phyloP scores from a whole-genome alignment of 306 rosid genomes.

The Glycyrrhiza uralensis region DNA sequence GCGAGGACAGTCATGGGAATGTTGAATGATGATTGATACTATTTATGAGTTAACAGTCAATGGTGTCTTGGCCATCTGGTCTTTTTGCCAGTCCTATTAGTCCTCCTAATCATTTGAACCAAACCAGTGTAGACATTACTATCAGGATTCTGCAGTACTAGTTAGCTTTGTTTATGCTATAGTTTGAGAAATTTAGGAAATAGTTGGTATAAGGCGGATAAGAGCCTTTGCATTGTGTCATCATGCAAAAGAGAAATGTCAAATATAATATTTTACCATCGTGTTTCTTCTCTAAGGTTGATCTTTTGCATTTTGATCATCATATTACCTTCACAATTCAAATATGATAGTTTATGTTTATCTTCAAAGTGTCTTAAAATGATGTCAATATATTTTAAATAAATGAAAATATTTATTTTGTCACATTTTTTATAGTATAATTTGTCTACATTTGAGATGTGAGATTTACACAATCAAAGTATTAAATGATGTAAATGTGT shows the following conservation, averaged over 20 bases:
- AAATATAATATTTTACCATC: constrained; percentile 23
- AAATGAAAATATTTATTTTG: neutral
- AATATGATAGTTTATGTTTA: neutral
- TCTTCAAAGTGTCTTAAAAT: neutral
- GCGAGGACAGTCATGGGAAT: constrained; percentile 39
- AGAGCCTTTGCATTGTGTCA: constrained; percentile 30
- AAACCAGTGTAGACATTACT: constrained; percentile 25
- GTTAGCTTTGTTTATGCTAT: constrained; percentile 40
- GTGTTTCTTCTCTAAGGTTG: neutral
- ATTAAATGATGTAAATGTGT: neutral
- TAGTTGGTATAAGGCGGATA: constrained; percentile 23
- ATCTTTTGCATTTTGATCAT: neutral
- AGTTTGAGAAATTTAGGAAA: constrained; percentile 36
- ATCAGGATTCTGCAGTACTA: constrained; percentile 19
- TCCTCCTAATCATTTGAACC: constrained; percentile 14
- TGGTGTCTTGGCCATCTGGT: constrained; percentile 16
- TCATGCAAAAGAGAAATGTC: constrained; percentile 34
- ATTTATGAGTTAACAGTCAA: neutral
- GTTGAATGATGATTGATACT: constrained; percentile 20
- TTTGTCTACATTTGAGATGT: neutral
- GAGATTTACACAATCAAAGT: neutral
- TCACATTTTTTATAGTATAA: neutral
- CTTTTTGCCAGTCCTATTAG: neutral
- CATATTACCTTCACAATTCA: neutral
- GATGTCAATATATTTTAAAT: neutral